Evolutionary conservation across 495 filamentous ascomycete genomes (phyloP), one percentile per base, ranked within the genome.

Genomic region (Aspergillus saccharolyticus): DNA sequence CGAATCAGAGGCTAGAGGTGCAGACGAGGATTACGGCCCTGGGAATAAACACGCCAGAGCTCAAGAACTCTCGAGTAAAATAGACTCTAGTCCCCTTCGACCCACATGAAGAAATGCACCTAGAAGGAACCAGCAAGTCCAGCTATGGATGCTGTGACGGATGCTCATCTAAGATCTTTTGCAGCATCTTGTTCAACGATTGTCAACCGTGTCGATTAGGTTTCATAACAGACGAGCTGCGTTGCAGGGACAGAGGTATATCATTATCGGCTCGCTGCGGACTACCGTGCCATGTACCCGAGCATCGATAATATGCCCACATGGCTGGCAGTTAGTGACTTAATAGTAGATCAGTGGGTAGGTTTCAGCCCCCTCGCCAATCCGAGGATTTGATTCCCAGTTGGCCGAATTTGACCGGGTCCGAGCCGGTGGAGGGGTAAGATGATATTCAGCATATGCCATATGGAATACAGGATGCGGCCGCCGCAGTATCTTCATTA

Each of bases 11-110:
- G 17, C 21, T 28, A 15, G 44, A 42, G 33, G 28, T 47, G 47
- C 48, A 51, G 49, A 59, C 39, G 53, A 57, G 62, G 56, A 62
- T 65, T 54, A 53, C 54, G 56, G 61, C 63, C 59, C 62, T 46
- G 45, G 5, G 19, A 52, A 33, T 45, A 28, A 56, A 53, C 25
- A 57, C 39, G 53, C 30, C 33, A 16, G 18, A 25, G 33, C 21
- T n/a, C 15, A 56, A 22, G 48, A 7, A 42, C 50, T 39, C 7
- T n/a, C 25, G 3, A n/a, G 10, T 18, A 52, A 50, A 21, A 51
- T 25, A 19, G 30, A 28, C 30, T 19, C 20, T 47, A 42, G 39
- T 22, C 17, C 46, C 33, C 4, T 30, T 30, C 50, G 4, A 4
- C 19, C 12, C 18, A 17, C 17, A 17, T 53, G 46, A 45, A 49